Evolutionary conservation across 2,329 filamentous ascomycete genomes (phyloP).

Genomic region (Exophiala aquamarina): DNA sequence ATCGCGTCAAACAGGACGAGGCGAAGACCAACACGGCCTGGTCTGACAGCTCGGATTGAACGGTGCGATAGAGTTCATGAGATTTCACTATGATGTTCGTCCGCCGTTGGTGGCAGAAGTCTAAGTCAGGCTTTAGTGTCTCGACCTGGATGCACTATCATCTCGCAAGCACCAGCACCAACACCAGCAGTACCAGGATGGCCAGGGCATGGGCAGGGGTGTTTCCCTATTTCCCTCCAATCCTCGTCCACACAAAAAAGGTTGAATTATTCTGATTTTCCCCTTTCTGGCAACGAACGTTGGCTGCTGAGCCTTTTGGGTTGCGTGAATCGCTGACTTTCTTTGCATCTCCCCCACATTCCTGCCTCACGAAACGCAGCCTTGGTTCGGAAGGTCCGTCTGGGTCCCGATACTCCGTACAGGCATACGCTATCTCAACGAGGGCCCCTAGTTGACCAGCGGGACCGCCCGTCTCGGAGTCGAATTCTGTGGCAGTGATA

Average conservation of each 20-base stretch:
- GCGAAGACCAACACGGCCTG: background rate
- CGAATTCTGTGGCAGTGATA: background rate
- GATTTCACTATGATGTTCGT: slow-evolving; percentile 17
- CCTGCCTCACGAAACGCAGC: too few relatives aligned
- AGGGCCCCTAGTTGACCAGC: too few relatives aligned
- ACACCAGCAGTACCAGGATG: too few relatives aligned
- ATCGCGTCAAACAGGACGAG: slow-evolving; percentile 18
- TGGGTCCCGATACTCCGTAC: too few relatives aligned
- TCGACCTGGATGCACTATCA: background rate
- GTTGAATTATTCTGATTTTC: background rate
- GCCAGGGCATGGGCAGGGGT: too few relatives aligned
- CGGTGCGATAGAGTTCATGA: slow-evolving; percentile 16
- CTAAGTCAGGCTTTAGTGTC: background rate
- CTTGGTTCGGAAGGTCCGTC: too few relatives aligned
- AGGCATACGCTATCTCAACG: too few relatives aligned
- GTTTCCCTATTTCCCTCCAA: background rate
- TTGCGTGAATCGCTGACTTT: too few relatives aligned
- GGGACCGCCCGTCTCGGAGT: too few relatives aligned
- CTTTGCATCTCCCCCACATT: too few relatives aligned
- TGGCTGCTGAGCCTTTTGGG: too few relatives aligned
- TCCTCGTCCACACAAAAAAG: background rate
- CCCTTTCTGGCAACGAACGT: too few relatives aligned
- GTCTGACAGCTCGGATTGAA: slow-evolving; percentile 4
- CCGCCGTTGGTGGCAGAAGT: slow-evolving; percentile 7
- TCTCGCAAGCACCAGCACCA: background rate